Evolutionary conservation across 371 early-diverging fungal species (phyloP), one percentile per base, ranked within the genome.

Genomic region (Mucor velutinosus): DNA sequence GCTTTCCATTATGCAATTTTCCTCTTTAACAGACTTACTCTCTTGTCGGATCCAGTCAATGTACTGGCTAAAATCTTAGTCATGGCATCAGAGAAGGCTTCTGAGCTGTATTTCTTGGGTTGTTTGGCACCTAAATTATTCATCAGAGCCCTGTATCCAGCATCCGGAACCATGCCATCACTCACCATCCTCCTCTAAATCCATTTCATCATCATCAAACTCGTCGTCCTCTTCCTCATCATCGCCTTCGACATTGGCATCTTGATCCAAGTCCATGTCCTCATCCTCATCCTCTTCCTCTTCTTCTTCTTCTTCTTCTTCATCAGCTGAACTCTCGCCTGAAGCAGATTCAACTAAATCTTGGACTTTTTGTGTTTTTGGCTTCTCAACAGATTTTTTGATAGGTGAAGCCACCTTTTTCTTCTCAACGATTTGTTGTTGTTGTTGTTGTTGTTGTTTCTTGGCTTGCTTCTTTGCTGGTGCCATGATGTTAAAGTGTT

Each of bases 21-120:
- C 5, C 8, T 7, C 35, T 37, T 25, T 25, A 51, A 51, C n/a
- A 25, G 33, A 19, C 19, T 45, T 69, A 78, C 81, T 66, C 73
- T 77, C 67, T 70, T 80, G 43, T 82, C 85, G 27, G 81, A 72
- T 4, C 84, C 86, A 61, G 76, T 83, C 62, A 86, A 59, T n/a
- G 71, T 76, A 45, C 84, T 84, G 17, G 83, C 87, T 64, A 92
- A 78, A 69, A 92, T 89, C 73, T 88, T 89, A 43, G 87, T 83
- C 85, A 92, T 92, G 32, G 90, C 88, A 62, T 82, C 83, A 15
- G 84, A 83, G 74, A 86, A 85, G 57, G 80, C 85, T 51, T 84
- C 84, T 32, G 74, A 76, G 17, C 75, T 79, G 27, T 74, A 75
- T 69, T 84, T 84, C 72, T 84, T 83, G 10, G 79, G 76, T 55